Conservation (phyloP, 2,329 filamentous ascomycete genomes). For the Diaporthe capsici region DNA sequence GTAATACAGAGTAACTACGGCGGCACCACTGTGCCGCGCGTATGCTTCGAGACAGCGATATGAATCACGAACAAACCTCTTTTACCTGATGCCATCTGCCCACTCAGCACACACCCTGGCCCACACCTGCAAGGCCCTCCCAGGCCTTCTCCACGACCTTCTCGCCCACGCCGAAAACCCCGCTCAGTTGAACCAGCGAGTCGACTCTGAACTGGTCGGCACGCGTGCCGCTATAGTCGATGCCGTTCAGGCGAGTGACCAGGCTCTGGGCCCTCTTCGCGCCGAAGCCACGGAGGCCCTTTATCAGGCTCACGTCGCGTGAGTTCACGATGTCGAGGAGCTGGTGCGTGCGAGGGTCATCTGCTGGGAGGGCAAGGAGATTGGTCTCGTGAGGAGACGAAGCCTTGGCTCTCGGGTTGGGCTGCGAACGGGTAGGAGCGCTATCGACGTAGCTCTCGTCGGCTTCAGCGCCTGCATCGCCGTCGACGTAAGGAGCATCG, state of each 20-base stretch:
- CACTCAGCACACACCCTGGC: not conserved
- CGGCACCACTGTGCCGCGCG: not conserved
- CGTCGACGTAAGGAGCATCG: slow-evolving; percentile 56
- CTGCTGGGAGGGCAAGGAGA: slow-evolving; percentile 52
- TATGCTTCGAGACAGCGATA: not conserved
- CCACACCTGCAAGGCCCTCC: slow-evolving; percentile 56
- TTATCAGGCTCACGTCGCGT: slow-evolving; percentile 75
- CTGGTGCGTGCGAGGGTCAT: slow-evolving; percentile 68
- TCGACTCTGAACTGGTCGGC: slow-evolving; percentile 54
- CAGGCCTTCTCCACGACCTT: slow-evolving; percentile 70
- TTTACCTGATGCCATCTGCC: no score
- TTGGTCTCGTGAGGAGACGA: slow-evolving; percentile 35
- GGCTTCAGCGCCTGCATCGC: slow-evolving; percentile 58
- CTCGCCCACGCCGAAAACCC: slow-evolving; percentile 70
- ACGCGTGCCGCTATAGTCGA: slow-evolving; percentile 53
- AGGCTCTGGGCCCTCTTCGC: slow-evolving; percentile 77
- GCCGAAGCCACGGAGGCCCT: slow-evolving; percentile 77
- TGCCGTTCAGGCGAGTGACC: slow-evolving; percentile 67
- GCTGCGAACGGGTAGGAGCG: slow-evolving; percentile 32
- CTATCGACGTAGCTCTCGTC: slow-evolving; percentile 52
- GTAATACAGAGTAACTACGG: not conserved
- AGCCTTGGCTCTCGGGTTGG: slow-evolving; percentile 37
- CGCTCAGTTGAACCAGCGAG: slow-evolving; percentile 65
- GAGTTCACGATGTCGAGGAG: slow-evolving; percentile 82
- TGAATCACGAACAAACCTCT: not conserved